phyloP scores from a whole-genome alignment of 129 eudicot species.

The Pittosporum tobira region DNA sequence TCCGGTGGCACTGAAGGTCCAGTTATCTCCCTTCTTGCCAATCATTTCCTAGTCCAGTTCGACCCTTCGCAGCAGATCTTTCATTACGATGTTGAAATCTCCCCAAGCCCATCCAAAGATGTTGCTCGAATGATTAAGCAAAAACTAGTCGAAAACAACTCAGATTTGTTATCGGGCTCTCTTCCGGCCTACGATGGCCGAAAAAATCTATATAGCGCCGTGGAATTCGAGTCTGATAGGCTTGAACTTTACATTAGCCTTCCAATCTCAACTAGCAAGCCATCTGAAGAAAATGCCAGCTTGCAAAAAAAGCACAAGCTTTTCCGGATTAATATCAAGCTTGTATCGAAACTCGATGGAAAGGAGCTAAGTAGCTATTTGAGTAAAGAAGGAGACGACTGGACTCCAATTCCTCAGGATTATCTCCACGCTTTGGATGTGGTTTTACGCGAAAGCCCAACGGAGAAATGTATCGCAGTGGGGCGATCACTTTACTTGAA shows the following conservation, averaged over 20 bases:
- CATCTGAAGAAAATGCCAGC: not conserved
- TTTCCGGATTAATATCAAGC: conserved; percentile 54
- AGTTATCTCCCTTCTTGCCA: conserved; percentile 65
- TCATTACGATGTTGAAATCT: conserved; percentile 81
- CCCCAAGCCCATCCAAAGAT: conserved; percentile 77
- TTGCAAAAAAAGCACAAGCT: conserved; percentile 33
- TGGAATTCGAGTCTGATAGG: conserved; percentile 47
- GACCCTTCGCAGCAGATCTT: conserved; percentile 45
- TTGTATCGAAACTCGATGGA: conserved; percentile 70
- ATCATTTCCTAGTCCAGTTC: conserved; percentile 75
- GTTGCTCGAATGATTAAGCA: conserved; percentile 57
- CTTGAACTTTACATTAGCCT: conserved; percentile 57
- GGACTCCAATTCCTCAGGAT: conserved; percentile 69
- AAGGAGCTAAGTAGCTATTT: conserved; percentile 42
- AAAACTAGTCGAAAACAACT: conserved; percentile 42
- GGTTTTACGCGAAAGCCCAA: conserved; percentile 64
- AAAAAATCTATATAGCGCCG: conserved; percentile 66
- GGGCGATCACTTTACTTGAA: conserved; percentile 74
- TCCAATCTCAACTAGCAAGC: conserved; percentile 35
- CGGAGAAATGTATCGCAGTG: conserved; percentile 41
- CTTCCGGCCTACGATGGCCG: conserved; percentile 84
- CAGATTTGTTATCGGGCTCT: conserved; percentile 45
- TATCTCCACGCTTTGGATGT: conserved; percentile 91
- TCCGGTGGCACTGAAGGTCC: conserved; percentile 82
- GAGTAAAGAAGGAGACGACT: conserved; percentile 35